Evolutionary conservation across 2,329 filamentous ascomycete genomes (phyloP), one percentile per base, ranked within the genome.

Genomic region (Bipolaris zeicola): DNA sequence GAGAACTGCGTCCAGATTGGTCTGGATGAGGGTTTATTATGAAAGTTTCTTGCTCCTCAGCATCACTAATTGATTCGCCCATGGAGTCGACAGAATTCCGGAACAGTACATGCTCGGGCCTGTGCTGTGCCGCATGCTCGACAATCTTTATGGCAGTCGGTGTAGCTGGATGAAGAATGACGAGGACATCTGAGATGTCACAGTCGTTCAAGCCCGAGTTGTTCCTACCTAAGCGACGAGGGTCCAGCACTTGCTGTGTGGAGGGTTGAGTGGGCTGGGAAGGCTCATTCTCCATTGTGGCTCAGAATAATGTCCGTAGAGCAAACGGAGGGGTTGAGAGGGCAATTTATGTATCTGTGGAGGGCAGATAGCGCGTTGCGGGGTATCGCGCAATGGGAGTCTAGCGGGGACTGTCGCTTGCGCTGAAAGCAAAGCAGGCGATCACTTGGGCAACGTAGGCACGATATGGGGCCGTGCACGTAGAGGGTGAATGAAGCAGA

Each of bases 171-270:
- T 96, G 88, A 26, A 98, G 83, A 55, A 97, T 87, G 77, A 92
- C 96, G 63, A 96, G 86, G 65, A 97, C 91, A 77, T 97, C 93
- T 60, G 91, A 86, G 47, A 95, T 85, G 73, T 96, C 93, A 63
- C 90, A 85, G 65, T 93, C 89, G 50, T 85, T 89, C 59, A 97
- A 87, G 53, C 91, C 91, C 38, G 91, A 95, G 72, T 91, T 90
- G 76, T 91, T 89, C 72, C 89, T 83, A 53, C 92, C 92, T 60
- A 90, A 75, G 52, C 92, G 87, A 61, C 92, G 86, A 38, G 92
- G 91, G 73, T 97, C 92, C 63, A 92, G 80, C 68, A 90, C 86
- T 72, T 87, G 87, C 74, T 96, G 92, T 14, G 92, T 96, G 53
- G 89, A 87, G 58, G 80, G 81, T 62, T 86, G 84, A 8, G 85